Base-by-base conservation (phyloP, 306 rosid species). In the Pachyrhizus erosus region DNA sequence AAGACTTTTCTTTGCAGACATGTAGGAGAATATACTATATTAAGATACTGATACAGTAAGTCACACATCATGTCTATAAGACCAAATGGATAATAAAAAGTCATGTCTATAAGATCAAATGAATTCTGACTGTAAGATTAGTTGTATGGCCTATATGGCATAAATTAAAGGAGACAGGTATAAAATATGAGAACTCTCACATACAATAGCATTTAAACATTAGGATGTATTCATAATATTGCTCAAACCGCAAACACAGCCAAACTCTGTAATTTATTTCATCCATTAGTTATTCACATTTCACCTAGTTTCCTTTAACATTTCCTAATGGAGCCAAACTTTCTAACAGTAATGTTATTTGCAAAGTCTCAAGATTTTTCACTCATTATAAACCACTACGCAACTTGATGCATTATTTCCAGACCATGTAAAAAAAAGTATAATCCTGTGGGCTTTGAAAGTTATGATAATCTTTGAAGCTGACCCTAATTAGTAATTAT, bases 221-320 rank as follows among this genome's bases (percentile, higher is more conserved):
- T 14, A 68, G 76, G n/a, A 46, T 45, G 29, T 61, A 66, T 18
- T 54, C 13, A 27, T 55, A 61, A 43, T 64, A 73, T 21, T 43
- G 15, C 33, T 24, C 55, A 58, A 51, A 49, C 39, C 6, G 2
- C 69, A 37, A 62, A 33, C 37, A 37, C 14, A 9, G 80, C 31
- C 42, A 17, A 60, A 42, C 57, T 43, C 26, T 58, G 29, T 20
- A 11, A 55, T 17, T 54, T 76, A 43, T 26, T 60, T 76, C 20
- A 61, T 39, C 69, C 75, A 81, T 51, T 37, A n/a, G 60, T 27
- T 73, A 51, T 73, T 37, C 70, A 67, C 26, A 57, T 54, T 67
- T 76, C 26, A 75, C 43, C 46, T 21, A 9, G 12, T 24, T 74
- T 52, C 43, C 40, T 64, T 15, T 17, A 39, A 8, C 57, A 76